Conservation (phyloP, 2,329 filamentous ascomycete genomes). For the Aspergillus persii region DNA sequence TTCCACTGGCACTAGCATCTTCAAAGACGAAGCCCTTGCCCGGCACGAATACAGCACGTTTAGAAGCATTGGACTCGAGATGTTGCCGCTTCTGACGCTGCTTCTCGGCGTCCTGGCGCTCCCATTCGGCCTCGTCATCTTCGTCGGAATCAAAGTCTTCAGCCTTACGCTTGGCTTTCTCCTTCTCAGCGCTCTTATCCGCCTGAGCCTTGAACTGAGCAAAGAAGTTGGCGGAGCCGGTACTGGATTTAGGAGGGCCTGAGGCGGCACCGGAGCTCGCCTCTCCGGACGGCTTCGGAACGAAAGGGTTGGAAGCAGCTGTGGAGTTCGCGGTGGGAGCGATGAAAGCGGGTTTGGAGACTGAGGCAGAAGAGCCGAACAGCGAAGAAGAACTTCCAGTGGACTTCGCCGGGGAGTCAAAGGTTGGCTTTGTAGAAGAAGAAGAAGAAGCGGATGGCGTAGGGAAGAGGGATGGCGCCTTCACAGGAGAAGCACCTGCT, state of each 20-base stretch:
- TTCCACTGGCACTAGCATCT: slow-evolving; percentile 20
- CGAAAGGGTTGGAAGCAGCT: slow-evolving; percentile 20
- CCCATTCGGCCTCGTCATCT: slow-evolving; percentile 51
- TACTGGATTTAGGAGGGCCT: slow-evolving; percentile 35
- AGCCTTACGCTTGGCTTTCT: slow-evolving; percentile 49
- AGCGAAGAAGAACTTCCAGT: slow-evolving; percentile 12
- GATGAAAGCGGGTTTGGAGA: slow-evolving; percentile 14
- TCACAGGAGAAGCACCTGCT: slow-evolving; percentile 8
- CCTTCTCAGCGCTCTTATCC: slow-evolving; percentile 41
- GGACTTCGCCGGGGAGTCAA: slow-evolving; percentile 10
- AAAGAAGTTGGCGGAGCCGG: slow-evolving; percentile 38
- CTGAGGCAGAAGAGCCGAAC: slow-evolving; percentile 9
- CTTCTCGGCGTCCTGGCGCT: slow-evolving; percentile 45
- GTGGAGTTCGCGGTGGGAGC: slow-evolving; percentile 6
- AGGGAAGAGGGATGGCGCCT: slow-evolving; percentile 19
- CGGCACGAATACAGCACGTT: slow-evolving; percentile 30
- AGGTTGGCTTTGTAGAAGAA: slow-evolving; percentile 22
- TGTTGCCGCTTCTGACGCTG: slow-evolving; percentile 46
- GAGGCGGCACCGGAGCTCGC: slow-evolving; percentile 12
- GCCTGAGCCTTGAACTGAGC: slow-evolving; percentile 42
- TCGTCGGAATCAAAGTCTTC: slow-evolving; percentile 54
- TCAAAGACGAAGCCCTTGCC: slow-evolving; percentile 35
- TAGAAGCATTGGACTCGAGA: slow-evolving; percentile 37
- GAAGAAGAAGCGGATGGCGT: slow-evolving; percentile 22
- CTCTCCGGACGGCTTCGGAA: slow-evolving; percentile 17